A percentile compares a stretch with the other conserved stretches of the same genome.
Evolutionary conservation across 163 green algal genomes (phyloP).

Genomic region (Smithsoniella earleae): DNA sequence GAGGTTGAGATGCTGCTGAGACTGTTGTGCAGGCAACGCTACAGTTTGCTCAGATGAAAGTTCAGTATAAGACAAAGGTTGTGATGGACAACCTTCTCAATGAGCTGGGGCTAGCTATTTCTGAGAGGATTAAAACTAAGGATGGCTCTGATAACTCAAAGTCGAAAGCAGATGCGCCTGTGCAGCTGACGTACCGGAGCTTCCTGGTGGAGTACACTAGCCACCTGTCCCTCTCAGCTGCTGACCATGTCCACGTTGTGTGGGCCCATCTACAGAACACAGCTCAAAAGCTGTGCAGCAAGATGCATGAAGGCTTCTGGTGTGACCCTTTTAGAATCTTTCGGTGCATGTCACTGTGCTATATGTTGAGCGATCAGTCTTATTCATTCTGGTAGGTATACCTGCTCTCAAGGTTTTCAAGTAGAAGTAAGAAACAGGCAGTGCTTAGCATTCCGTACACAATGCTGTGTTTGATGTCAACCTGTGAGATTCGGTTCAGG

Average conservation of each 20-base stretch:
- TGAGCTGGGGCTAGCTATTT: not conserved
- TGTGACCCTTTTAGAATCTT: too few species aligned
- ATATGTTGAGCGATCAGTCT: too few species aligned
- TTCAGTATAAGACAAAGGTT: slow-evolving; percentile 12
- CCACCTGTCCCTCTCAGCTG: slow-evolving; percentile 17
- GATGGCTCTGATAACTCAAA: not conserved
- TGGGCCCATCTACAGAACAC: slow-evolving; percentile 10
- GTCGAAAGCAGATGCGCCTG: not conserved
- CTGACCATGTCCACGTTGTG: slow-evolving; percentile 24
- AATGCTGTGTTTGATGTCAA: too few species aligned
- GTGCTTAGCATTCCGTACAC: too few species aligned
- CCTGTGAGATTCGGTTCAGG: too few species aligned
- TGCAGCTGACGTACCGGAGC: slow-evolving; percentile 20
- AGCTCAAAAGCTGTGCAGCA: slow-evolving; percentile 1
- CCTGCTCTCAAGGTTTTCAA: too few species aligned
- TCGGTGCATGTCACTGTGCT: too few species aligned
- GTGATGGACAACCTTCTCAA: not conserved
- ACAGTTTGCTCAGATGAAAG: slow-evolving; percentile 30
- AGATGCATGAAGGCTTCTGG: slow-evolving; percentile 26
- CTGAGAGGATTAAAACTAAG: not conserved
- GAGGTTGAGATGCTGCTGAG: too few species aligned
- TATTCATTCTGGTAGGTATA: too few species aligned
- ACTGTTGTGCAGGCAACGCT: not conserved
- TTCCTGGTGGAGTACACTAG: slow-evolving; percentile 26
- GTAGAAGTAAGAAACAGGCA: too few species aligned